Conservation (phyloP, 371 early-diverging fungal species). For the Mycotypha africana region DNA sequence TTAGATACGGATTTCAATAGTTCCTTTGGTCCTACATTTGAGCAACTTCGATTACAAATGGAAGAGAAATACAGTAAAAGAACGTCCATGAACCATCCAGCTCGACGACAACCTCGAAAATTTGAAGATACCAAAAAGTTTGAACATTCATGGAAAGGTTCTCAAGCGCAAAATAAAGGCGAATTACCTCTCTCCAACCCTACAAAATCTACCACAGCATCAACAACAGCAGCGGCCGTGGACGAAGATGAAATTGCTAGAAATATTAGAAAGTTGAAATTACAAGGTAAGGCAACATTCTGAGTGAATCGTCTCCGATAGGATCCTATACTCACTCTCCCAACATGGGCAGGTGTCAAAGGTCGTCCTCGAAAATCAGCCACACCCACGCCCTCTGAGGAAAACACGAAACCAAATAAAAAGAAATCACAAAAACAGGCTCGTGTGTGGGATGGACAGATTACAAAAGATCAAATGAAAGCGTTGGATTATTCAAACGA, state of each 20-base stretch:
- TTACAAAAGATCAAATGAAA: slow-evolving; percentile 61
- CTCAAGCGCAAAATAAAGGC: slow-evolving; percentile 47
- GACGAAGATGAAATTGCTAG: slow-evolving; percentile 62
- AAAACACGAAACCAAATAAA: slow-evolving; percentile 20
- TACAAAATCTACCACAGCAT: too few relatives aligned
- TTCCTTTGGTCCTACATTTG: slow-evolving; percentile 37
- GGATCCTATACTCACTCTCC: too few relatives aligned
- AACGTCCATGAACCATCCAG: too few relatives aligned
- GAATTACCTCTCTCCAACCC: slow-evolving; percentile 9
- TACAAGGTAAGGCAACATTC: slow-evolving; percentile 33
- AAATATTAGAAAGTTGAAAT: slow-evolving; percentile 47
- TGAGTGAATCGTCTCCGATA: too few relatives aligned
- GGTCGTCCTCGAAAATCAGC: slow-evolving; percentile 18
- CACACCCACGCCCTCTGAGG: slow-evolving; percentile 32
- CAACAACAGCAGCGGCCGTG: slow-evolving; percentile 18
- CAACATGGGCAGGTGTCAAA: slow-evolving; percentile 26
- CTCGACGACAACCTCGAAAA: slow-evolving; percentile 60
- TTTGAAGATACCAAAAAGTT: slow-evolving; percentile 86
- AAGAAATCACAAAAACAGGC: slow-evolving; percentile 50
- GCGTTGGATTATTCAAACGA: slow-evolving; percentile 61
- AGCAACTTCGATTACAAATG: slow-evolving; percentile 28
- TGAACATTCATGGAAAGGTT: slow-evolving; percentile 66
- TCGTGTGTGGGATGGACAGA: slow-evolving; percentile 62
- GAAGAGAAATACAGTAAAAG: slow-evolving; percentile 41
- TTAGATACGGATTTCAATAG: slow-evolving; percentile 19